A percentile compares a stretch with the other conserved stretches of the same genome.
phyloP scores from a whole-genome alignment of 1,284 basidiomycete species.

The Somion occarium region DNA sequence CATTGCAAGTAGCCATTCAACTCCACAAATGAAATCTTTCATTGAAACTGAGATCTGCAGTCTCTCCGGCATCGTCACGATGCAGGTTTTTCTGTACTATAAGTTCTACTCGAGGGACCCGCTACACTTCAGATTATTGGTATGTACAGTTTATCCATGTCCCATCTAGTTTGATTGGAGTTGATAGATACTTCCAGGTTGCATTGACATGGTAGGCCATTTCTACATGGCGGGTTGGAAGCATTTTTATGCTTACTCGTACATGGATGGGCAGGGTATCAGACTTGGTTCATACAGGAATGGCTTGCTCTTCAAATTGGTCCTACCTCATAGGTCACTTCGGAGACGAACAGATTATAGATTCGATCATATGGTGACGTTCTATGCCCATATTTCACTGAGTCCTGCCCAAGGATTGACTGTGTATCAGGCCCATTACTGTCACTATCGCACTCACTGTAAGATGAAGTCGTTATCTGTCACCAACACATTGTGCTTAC shows the following conservation, averaged over 20 bases:
- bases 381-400: background rate
- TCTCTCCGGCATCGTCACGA: constrained; percentile 19
- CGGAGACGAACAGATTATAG: background rate
- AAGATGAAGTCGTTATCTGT: background rate
- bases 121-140: constrained; percentile 11
- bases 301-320: constrained; percentile 4
- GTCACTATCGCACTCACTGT: constrained; percentile 5
- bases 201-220: background rate
- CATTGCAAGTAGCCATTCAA: background rate
- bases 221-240: background rate
- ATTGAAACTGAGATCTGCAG: constrained; percentile 1
- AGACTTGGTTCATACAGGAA: constrained; percentile 2
- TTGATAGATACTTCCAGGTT: too few relatives aligned
- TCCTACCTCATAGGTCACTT: constrained; percentile 5
- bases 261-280: too few relatives aligned
- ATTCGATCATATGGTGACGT: constrained; percentile 5
- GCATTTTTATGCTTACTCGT: background rate
- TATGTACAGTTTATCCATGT: constrained; percentile 7
- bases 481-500: constrained; percentile 6
- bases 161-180: constrained; percentile 4
- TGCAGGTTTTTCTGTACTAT: constrained; percentile 18
- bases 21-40: background rate
- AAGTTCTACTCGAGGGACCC: constrained; percentile 15
- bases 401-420: background rate
- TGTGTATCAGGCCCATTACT: constrained; percentile 1